Conservation (phyloP, 1,284 basidiomycete genomes). For the Ceratobasidium sp. region DNA sequence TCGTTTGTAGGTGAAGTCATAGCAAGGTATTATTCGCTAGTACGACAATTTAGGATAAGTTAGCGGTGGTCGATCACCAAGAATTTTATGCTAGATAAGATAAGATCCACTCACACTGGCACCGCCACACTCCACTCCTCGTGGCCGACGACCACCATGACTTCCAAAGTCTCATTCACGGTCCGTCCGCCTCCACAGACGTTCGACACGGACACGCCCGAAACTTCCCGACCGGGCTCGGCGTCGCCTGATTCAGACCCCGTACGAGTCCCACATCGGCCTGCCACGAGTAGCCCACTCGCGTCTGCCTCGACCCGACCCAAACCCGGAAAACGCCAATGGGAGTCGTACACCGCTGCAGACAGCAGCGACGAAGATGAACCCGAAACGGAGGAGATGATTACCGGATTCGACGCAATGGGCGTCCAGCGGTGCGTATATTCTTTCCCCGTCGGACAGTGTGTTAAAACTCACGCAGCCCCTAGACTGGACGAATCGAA, state of each 20-base stretch:
- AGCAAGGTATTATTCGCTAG: background rate
- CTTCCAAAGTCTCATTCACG: slow-evolving; percentile 71
- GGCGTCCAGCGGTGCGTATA: slow-evolving; percentile 77
- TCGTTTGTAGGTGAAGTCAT: slow-evolving; percentile 52
- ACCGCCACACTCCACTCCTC: slow-evolving; percentile 21
- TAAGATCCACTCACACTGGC: background rate
- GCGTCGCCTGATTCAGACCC: slow-evolving; percentile 52
- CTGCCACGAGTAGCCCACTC: slow-evolving; percentile 62
- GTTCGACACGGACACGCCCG: slow-evolving; percentile 66
- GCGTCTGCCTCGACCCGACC: slow-evolving; percentile 55
- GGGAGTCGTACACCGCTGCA: slow-evolving; percentile 44
- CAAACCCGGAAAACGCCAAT: slow-evolving; percentile 40
- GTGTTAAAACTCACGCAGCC: slow-evolving; percentile 39
- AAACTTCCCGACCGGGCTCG: slow-evolving; percentile 64
- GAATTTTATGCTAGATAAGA: slow-evolving; percentile 26
- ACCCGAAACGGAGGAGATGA: slow-evolving; percentile 65
- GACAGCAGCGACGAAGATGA: slow-evolving; percentile 69
- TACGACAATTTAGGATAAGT: background rate
- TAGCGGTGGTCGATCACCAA: background rate
- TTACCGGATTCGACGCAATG: slow-evolving; percentile 72
- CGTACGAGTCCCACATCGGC: slow-evolving; percentile 49
- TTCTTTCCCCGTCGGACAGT: slow-evolving; percentile 43
- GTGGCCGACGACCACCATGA: slow-evolving; percentile 36
- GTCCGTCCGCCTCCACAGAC: slow-evolving; percentile 64
- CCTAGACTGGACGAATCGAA: slow-evolving; percentile 32